Conservation (phyloP, 306 rosid species). For the Sophora flavescens region DNA sequence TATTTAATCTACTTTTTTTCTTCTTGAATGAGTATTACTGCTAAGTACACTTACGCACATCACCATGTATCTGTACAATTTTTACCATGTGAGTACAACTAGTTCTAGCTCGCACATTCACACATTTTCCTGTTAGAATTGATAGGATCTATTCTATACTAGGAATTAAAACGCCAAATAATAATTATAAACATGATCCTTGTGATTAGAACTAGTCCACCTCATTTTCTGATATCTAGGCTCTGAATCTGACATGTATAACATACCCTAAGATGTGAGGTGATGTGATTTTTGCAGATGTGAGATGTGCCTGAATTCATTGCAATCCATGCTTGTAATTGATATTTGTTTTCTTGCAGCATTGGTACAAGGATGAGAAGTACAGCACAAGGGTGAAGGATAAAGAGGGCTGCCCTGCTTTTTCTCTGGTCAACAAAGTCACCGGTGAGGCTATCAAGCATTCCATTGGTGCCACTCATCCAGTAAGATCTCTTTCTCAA, state of each 20-base stretch:
- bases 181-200: no score
- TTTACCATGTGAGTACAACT: no score
- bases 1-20: no score
- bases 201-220: no score
- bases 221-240: no score
- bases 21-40: no score
- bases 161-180: background rate
- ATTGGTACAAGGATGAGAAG: slow-evolving; percentile 90
- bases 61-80: no score
- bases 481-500: slow-evolving; percentile 55
- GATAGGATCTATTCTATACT: background rate
- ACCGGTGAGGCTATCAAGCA: slow-evolving; percentile 87
- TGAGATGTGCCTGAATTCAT: background rate
- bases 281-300: background rate
- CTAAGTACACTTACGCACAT: no score
- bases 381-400: slow-evolving; percentile 89
- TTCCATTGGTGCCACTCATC: slow-evolving; percentile 70
- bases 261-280: background rate
- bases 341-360: slow-evolving; percentile 54
- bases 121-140: background rate
- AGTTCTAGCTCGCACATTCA: no score
- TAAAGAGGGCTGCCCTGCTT: slow-evolving; percentile 74
- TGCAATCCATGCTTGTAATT: background rate
- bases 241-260: no score
- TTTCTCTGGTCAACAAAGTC: slow-evolving; percentile 79